Percentiles rank a stretch among this genome's conserved stretches.
Evolutionary conservation across 1,284 basidiomycete species (phyloP).

Genomic region (Ceratobasidium sp.): DNA sequence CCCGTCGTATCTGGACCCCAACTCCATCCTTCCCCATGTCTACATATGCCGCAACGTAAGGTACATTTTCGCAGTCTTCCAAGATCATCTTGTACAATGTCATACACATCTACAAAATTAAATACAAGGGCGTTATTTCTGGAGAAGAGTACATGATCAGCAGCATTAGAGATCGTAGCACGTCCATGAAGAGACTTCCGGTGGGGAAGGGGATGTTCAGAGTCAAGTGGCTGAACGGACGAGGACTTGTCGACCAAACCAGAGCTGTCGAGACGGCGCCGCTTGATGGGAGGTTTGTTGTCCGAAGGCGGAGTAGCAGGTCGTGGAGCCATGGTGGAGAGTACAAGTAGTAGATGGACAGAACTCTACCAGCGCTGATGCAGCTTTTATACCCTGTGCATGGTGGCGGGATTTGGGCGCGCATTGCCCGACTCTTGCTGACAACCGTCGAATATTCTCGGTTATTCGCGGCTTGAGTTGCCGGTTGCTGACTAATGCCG

Average conservation of each 20-base stretch:
- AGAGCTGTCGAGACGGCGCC: not conserved
- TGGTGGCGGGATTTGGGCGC: not conserved
- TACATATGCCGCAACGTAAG: not conserved
- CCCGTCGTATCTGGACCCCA: not conserved
- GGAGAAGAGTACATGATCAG: not conserved
- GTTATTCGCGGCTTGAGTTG: not conserved
- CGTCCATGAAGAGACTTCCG: not conserved
- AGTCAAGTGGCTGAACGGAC: not conserved
- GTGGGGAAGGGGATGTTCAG: not conserved
- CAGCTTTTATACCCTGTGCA: not conserved
- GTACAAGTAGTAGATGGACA: too few relatives aligned
- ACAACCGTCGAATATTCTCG: not conserved
- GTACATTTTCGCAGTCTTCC: not conserved
- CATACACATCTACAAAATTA: not conserved
- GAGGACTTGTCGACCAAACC: not conserved
- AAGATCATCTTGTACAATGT: not conserved
- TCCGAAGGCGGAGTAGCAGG: not conserved
- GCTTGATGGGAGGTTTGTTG: not conserved
- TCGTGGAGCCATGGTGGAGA: not conserved
- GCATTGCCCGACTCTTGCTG: not conserved
- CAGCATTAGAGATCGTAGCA: not conserved
- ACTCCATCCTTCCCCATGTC: not conserved
- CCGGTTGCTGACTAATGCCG: not conserved
- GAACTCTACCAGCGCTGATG: too few relatives aligned
- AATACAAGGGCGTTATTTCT: not conserved